These are phyloP conservation scores for Lepidopterella palustris DNA, from an alignment of 495 filamentous ascomycete genomes.

Conservation along the genomic window DNA sequence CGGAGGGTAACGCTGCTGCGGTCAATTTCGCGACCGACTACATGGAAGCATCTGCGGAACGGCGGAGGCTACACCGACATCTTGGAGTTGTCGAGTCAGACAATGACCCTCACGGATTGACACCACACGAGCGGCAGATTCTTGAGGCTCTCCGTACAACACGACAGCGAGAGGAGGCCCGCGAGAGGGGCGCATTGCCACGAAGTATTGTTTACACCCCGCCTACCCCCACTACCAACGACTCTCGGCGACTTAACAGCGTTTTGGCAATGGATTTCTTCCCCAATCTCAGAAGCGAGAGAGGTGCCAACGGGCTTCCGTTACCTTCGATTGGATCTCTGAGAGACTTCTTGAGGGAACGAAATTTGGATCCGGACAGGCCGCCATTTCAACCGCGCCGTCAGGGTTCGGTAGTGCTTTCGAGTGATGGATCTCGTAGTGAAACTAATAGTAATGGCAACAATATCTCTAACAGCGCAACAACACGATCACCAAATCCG, in stretches of 20 bases:
- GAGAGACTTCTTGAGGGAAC: constrained; percentile 1
- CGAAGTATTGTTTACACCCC: constrained; percentile 42
- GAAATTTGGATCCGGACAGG: background rate
- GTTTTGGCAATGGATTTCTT: constrained; percentile 17
- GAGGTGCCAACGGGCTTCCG: constrained; percentile 3
- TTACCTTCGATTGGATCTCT: background rate
- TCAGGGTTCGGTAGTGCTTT: constrained; percentile 26
- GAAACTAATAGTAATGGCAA: constrained; percentile 3
- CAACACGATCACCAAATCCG: constrained; percentile 20
- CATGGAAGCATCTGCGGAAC: constrained; percentile 35
- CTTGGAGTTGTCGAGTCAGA: constrained; percentile 28
- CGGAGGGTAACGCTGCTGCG: constrained; percentile 33
- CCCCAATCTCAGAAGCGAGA: constrained; percentile 1
- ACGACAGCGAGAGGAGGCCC: constrained; percentile 33
- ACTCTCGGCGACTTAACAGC: constrained; percentile 23
- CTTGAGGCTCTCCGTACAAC: constrained; percentile 49
- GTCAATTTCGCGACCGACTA: constrained; percentile 39
- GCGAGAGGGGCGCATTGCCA: constrained; percentile 22
- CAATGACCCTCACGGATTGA: constrained; percentile 46
- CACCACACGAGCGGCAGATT: constrained; percentile 51
- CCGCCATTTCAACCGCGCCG: constrained; percentile 28
- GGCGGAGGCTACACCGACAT: constrained; percentile 28
- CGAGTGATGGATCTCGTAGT: constrained; percentile 1
- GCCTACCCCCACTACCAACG: constrained; percentile 19
- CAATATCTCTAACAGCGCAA: constrained; percentile 21